Evolutionary conservation across 768 basidiomycete species (phyloP).

Genomic region (Amylocystis lapponica): DNA sequence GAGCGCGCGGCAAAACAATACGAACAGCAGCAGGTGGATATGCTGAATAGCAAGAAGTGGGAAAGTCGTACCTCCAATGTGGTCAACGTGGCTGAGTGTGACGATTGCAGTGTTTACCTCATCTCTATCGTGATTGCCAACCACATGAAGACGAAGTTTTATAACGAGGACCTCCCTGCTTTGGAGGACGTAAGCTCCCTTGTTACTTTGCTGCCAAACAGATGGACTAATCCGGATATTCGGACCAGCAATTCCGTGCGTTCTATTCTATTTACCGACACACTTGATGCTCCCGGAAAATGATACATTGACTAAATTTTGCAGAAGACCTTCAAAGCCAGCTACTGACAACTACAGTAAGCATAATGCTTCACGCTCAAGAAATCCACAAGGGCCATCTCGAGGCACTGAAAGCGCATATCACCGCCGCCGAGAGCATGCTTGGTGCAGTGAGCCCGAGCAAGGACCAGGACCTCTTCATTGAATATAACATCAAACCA

Average conservation of each 20-base stretch:
- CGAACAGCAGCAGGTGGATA: constrained; percentile 70
- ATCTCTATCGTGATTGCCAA: constrained; percentile 70
- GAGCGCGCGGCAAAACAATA: constrained; percentile 68
- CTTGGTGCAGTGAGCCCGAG: constrained; percentile 48
- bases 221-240: constrained; percentile 5
- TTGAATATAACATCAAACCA: constrained; percentile 61
- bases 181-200: constrained; percentile 59
- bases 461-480: constrained; percentile 66
- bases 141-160: constrained; percentile 63
- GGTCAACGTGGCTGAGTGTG: background rate
- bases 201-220: background rate
- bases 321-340: constrained; percentile 67
- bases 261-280: constrained; percentile 3
- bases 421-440: constrained; percentile 40
- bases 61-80: constrained; percentile 2
- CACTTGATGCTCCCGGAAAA: too few species aligned
- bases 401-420: constrained; percentile 47
- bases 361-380: constrained; percentile 55
- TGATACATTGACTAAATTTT: background rate
- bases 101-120: constrained; percentile 50
- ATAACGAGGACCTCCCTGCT: constrained; percentile 57
- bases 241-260: constrained; percentile 65
- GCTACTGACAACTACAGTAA: constrained; percentile 49
- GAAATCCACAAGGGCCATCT: constrained; percentile 53
- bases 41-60: constrained; percentile 81